phyloP scores from a whole-genome alignment of 2,329 filamentous ascomycete species.

The Xylaria digitata region DNA sequence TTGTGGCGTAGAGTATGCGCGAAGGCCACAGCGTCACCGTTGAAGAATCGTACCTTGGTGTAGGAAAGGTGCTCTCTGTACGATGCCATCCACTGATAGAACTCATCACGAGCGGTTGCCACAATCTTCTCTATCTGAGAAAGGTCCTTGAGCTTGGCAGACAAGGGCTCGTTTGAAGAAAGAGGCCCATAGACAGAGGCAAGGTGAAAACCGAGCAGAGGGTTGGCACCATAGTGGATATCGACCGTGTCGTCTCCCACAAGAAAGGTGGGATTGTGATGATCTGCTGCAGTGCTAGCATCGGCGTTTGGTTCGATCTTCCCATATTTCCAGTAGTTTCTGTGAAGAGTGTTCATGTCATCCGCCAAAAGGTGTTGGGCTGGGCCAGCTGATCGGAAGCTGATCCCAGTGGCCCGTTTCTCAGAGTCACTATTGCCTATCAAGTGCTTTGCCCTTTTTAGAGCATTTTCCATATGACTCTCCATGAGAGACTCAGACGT shows the following conservation, averaged over 20 bases:
- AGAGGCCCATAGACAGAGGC: constrained; percentile 57
- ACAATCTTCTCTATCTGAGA: constrained; percentile 38
- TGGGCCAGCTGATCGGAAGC: constrained; percentile 42
- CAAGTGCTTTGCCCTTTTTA: constrained; percentile 3
- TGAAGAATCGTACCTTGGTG: constrained; percentile 58
- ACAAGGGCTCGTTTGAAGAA: constrained; percentile 29
- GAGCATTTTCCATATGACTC: constrained; percentile 12
- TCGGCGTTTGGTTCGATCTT: constrained; percentile 31
- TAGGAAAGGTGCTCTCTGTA: constrained; percentile 49
- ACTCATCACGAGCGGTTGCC: constrained; percentile 57
- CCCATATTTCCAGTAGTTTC: constrained; percentile 53
- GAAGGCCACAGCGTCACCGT: constrained; percentile 62
- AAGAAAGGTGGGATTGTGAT: constrained; percentile 60
- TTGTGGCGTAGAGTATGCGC: constrained; percentile 62
- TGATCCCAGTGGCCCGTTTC: too few species aligned
- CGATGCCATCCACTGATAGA: constrained; percentile 58
- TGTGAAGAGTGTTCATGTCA: constrained; percentile 42
- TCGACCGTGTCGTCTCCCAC: constrained; percentile 47
- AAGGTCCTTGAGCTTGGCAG: neutral
- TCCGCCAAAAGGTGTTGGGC: constrained; percentile 44
- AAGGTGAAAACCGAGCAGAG: constrained; percentile 67
- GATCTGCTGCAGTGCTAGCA: constrained; percentile 25
- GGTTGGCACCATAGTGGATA: constrained; percentile 63
- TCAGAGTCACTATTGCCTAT: neutral
- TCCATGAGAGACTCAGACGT: constrained; percentile 18